These are phyloP conservation scores for Leccinellum luteum DNA, from an alignment of 768 basidiomycete species.

Conservation along the genomic window DNA sequence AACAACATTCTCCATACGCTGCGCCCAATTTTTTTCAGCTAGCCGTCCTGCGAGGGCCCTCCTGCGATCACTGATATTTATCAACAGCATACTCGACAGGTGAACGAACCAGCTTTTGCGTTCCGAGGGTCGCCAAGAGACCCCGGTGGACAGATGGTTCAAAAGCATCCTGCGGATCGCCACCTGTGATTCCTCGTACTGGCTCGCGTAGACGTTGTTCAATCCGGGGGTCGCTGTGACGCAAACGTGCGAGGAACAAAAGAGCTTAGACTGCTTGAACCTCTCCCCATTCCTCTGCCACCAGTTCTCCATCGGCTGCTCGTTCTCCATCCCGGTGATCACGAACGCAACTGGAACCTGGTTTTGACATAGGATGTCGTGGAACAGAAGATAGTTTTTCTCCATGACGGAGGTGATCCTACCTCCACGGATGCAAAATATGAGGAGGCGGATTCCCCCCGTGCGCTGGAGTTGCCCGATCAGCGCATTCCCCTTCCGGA, in stretches of 20 bases:
- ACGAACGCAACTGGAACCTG: too few species aligned
- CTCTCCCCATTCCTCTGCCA: conserved; percentile 28
- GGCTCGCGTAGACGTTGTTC: conserved; percentile 18
- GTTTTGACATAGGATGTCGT: too few species aligned
- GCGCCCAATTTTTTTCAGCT: too few species aligned
- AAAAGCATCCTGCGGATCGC: conserved; percentile 22
- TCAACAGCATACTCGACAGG: conserved; percentile 17
- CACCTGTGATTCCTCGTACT: conserved; percentile 32
- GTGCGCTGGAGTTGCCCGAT: conserved; percentile 27
- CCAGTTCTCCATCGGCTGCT: conserved; percentile 30
- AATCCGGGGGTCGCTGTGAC: conserved; percentile 34
- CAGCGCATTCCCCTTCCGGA: conserved; percentile 31
- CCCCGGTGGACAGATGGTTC: conserved; percentile 10
- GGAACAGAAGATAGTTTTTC: too few species aligned
- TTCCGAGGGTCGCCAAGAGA: conserved; percentile 21
- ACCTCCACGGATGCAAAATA: conserved; percentile 33
- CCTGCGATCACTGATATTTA: too few species aligned
- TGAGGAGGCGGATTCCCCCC: conserved; percentile 28
- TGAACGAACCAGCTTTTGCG: conserved; percentile 18
- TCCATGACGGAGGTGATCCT: conserved; percentile 21
- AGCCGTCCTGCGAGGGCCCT: too few species aligned
- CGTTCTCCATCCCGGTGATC: background rate
- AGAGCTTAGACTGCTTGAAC: conserved; percentile 23
- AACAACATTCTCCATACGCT: too few species aligned
- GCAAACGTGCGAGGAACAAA: conserved; percentile 35